Base-by-base conservation (phyloP, 2,329 filamentous ascomycete species). In the Tothia fuscella region DNA sequence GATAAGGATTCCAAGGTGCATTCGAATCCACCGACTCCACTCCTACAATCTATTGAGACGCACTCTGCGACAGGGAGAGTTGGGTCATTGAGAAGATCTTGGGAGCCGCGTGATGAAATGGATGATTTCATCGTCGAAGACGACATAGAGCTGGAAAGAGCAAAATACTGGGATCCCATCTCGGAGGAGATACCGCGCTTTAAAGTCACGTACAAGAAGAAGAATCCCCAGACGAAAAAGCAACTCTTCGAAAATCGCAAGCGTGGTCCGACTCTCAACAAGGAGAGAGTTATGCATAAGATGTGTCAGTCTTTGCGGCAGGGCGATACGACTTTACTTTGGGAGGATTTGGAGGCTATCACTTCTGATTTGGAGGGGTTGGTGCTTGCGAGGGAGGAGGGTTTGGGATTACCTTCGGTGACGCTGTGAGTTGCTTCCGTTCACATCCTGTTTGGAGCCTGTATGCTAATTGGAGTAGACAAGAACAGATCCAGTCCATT, bases 111-210 rank as follows among this genome's bases (percentile, higher is more conserved):
- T 5, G 35, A 37, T 25, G 33, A 36, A n/a, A 25, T 25, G 7
- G 35, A 37, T 6, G 35, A 37, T 17, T 37, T 37, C 4, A 17
- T 37, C 22, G 22, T 37, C 13, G 22, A 21, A 17, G 35, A 37
- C n/a, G 35, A 37, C 22, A 10, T 37, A 16, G 25, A 21, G 13
- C 35, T n/a, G 28, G 17, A 37, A 37, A 12, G 28, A 22, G 20
- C 35, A 7, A 26, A 3, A 4, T n/a, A 9, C 22, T 16, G 4
- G n/a, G 2, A 14, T 3, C 5, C 10, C 5, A 37, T 19, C 12
- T 13, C 35, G n/a, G 14, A 37, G 4, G 28, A 37, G 14, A 14
- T 37, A 13, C 12, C 4, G 2, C 28, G 28, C 13, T 12, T 14
- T 16, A 12, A 16, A 3, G 2, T 7, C 21, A 16, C 22, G n/a